These are phyloP conservation scores for Angomonas deanei DNA, from an alignment of 208 protist genomes.

Conservation along the genomic window DNA sequence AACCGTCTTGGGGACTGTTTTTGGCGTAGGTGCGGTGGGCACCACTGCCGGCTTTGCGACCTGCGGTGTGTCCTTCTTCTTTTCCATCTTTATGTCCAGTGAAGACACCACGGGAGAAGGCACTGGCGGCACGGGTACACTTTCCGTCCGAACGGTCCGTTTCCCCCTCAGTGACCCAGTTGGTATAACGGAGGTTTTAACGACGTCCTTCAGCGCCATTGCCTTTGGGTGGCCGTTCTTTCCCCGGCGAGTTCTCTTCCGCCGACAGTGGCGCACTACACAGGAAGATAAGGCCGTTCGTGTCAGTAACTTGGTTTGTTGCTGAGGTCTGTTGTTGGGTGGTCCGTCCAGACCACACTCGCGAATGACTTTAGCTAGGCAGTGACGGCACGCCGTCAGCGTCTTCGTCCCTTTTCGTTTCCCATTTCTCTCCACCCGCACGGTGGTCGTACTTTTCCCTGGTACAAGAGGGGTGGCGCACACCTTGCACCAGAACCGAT, in stretches of 20 bases:
- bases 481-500: conserved; percentile 46
- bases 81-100: neutral
- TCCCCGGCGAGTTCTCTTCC: conserved; percentile 3
- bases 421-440: neutral
- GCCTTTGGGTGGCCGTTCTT: neutral
- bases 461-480: conserved; percentile 34
- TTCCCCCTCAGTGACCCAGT: too few species aligned
- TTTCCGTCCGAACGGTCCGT: too few species aligned
- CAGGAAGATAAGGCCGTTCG: neutral
- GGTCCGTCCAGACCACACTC: too few species aligned
- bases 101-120: neutral
- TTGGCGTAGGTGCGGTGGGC: neutral
- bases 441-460: too few species aligned
- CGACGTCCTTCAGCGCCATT: too few species aligned
- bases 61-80: neutral
- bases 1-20: neutral
- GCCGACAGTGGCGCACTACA: neutral
- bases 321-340: too few species aligned
- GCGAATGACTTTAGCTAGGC: too few species aligned
- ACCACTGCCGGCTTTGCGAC: neutral
- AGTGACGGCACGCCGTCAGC: too few species aligned
- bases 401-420: too few species aligned
- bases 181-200: too few species aligned
- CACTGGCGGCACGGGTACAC: neutral
- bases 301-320: neutral